Conservation (phyloP, 2,329 filamentous ascomycete genomes). For the Diplodia seriata region DNA sequence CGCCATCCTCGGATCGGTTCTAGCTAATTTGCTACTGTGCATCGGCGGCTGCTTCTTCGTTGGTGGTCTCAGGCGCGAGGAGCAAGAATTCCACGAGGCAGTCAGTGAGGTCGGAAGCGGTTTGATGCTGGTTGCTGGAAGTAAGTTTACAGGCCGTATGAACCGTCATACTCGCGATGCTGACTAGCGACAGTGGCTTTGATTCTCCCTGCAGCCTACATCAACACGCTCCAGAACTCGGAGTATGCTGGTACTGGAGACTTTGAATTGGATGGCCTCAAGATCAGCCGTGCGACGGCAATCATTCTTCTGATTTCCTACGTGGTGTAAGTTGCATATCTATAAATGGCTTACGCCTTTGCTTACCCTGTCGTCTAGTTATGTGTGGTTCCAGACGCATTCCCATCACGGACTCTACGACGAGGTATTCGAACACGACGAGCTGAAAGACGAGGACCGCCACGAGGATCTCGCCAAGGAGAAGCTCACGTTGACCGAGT, state of each 20-base stretch:
- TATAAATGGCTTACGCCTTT: not conserved
- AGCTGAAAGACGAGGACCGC: slow-evolving; percentile 69
- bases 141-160: slow-evolving; percentile 41
- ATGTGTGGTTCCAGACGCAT: slow-evolving; percentile 74
- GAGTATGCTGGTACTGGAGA: slow-evolving; percentile 33
- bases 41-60: slow-evolving; percentile 81
- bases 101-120: slow-evolving; percentile 82
- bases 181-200: slow-evolving; percentile 51
- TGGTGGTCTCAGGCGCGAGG: slow-evolving; percentile 71
- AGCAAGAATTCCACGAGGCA: slow-evolving; percentile 75
- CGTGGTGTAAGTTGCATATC: slow-evolving; percentile 37
- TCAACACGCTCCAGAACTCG: slow-evolving; percentile 47
- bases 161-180: slow-evolving; percentile 16
- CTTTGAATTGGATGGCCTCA: slow-evolving; percentile 58
- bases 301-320: slow-evolving; percentile 76
- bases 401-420: slow-evolving; percentile 81
- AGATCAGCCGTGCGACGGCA: slow-evolving; percentile 74
- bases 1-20: slow-evolving; percentile 81
- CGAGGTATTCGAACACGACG: slow-evolving; percentile 74
- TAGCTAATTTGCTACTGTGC: slow-evolving; percentile 82
- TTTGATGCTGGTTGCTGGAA: slow-evolving; percentile 77
- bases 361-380: slow-evolving; percentile 37
- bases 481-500: slow-evolving; percentile 79
- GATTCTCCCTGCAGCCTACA: slow-evolving; percentile 62
- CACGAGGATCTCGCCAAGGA: slow-evolving; percentile 65